These are phyloP conservation scores for Perkinsus olseni DNA, from an alignment of 169 alveolate species.

Conservation along the genomic window DNA sequence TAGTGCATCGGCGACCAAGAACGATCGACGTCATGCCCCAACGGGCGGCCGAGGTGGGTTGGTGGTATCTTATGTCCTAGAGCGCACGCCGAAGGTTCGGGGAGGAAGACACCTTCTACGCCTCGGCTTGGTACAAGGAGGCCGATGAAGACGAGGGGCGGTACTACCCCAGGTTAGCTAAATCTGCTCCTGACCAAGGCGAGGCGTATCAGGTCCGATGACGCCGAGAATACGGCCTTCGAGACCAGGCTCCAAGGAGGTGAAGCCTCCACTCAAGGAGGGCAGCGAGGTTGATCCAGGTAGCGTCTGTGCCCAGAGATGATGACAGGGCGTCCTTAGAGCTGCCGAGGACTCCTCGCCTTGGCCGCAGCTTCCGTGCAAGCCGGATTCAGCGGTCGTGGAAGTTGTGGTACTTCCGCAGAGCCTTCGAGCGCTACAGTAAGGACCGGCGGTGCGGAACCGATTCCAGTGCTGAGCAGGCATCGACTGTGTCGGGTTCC, in stretches of 20 bases:
- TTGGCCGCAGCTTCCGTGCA: neutral
- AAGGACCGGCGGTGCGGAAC: neutral
- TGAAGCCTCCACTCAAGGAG: too few species aligned
- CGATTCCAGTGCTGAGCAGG: neutral
- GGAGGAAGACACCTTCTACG: neutral
- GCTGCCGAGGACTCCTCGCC: neutral
- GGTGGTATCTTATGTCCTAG: neutral
- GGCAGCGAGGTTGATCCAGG: neutral
- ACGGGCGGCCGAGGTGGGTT: too few species aligned
- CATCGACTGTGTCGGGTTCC: neutral
- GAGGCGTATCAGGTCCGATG: too few species aligned
- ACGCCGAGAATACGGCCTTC: too few species aligned
- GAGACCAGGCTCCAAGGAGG: too few species aligned
- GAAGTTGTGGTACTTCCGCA: neutral
- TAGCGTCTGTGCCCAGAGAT: neutral
- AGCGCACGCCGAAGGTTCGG: neutral
- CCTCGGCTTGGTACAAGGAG: neutral
- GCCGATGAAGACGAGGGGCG: neutral
- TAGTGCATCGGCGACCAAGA: neutral
- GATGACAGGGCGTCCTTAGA: neutral
- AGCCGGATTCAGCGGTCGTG: neutral
- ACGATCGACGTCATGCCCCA: neutral
- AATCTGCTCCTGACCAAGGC: too few species aligned
- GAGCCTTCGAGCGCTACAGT: neutral
- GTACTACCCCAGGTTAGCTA: too few species aligned